Base-by-base conservation (phyloP, 805 yeast genomes). In the Saccharomyces mikatae region DNA sequence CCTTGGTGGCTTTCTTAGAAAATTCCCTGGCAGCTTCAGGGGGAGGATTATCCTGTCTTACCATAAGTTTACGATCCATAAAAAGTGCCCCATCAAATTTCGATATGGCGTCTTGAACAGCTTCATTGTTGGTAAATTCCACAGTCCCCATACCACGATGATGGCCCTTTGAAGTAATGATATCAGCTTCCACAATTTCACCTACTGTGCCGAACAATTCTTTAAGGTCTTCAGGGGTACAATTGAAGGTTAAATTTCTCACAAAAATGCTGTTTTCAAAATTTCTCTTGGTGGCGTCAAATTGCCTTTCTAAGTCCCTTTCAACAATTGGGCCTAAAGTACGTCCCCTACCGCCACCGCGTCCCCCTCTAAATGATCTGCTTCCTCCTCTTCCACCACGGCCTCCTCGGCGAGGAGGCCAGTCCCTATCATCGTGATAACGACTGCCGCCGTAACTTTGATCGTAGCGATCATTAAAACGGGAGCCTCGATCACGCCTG, bases 71-170 rank as follows among this genome's bases (percentile, higher is more conserved):
- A 69, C 97, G 83, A 14, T 89, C 94, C 64, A 74, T 70, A 60
- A 83, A 79, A 47, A 74, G 76, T 26, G 82, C 76, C 66, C 86
- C 83, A 70, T 87, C 86, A 63, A 78, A 84, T 61, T 80, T 76
- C 52, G 76, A 71, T 63, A 90, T 87, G 21, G 96, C 96, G 26
- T 74, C 76, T 49, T 75, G 76, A 6, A 88, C 96, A 52, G 82
- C 84, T 17, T 79, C 84, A 55, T 76, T 76, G 53, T 74, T 74
- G n/a, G 81, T 74, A 63, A 84, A 90, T 69, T 89, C 96, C 48
- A 90, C 96, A 26, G 96, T 87, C 28, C 90, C 91, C 91, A 85
- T 86, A 58, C 95, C 95, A 71, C 91, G 77, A 65, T 89, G 84
- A 63, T 86, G 84, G 55, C 94, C 92, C 60, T 84, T 80, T 55